Evolutionary conservation across 202 grass and related monocot genomes (phyloP), one percentile per base, ranked within the genome.

Genomic region (Miscanthus sacchariflorus): DNA sequence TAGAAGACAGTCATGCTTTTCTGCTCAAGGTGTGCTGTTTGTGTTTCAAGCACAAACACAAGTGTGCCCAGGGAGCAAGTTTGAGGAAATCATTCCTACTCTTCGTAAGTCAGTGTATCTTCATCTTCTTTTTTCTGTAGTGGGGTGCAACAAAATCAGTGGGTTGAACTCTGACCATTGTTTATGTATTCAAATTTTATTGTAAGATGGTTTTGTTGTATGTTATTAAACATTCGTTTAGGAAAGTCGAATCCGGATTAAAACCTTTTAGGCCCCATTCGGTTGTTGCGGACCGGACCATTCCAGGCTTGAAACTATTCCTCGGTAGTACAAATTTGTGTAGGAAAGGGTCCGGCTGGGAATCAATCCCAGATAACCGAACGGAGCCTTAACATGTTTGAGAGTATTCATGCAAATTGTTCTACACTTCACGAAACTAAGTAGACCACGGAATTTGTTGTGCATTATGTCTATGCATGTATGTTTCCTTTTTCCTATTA

Each of bases 21-120:
- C 21, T 45, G 7, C 21, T 27, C 23, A 70, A 66, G 52, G 9
- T 2, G 24, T 61, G 7, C 3, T 84, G 35, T 27, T 15, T 9
- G 5, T 21, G 54, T 50, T 83, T 87, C 69, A 67, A 48, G 46
- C 67, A 40, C 44, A 58, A 74, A 44, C 54, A 59, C 19, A 9
- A 21, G 0, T 0, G 54, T 59, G 9, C 52, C 0, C 6, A 58
- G 54, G 6, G 25, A 79, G 14, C 25, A 68, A 54, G 67, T 67
- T 80, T 87, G 59, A 87, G 33, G 79, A 24, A 70, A 23, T 39
- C 0, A 8, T 69, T 7, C 39, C 15, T 27, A 18, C 12, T 19
- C 44, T 19, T 70, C 68, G 13, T 65, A 23, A 6, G 48, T 70
- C 74, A 81, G 23, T 46, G n/a, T 61, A 23, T 23, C 56, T 61